A percentile compares a stretch with the other conserved stretches of the same genome.
Conservation (phyloP, 2,329 filamentous ascomycete genomes). For the Fusarium guadeloupense region DNA sequence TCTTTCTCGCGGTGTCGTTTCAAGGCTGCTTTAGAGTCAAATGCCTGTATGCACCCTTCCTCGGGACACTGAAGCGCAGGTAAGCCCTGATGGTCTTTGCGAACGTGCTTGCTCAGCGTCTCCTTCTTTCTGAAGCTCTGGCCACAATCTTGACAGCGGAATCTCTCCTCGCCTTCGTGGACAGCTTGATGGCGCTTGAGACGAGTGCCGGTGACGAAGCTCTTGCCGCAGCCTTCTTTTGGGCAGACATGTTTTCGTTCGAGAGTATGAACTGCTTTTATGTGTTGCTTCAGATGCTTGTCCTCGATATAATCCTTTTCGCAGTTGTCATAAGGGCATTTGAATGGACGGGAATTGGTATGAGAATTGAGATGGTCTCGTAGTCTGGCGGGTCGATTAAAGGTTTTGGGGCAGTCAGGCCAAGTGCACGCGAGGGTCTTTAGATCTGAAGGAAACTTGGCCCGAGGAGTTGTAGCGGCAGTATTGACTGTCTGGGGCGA, state of each 20-base stretch:
- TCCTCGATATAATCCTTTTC: constrained; percentile 86
- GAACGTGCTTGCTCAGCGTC: constrained; percentile 84
- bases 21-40: constrained; percentile 77
- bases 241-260: constrained; percentile 76
- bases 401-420: constrained; percentile 80
- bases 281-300: constrained; percentile 85
- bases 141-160: constrained; percentile 77
- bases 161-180: constrained; percentile 78
- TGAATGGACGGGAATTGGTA: constrained; percentile 83
- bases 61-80: constrained; percentile 77
- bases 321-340: constrained; percentile 75
- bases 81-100: constrained; percentile 75
- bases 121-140: constrained; percentile 88
- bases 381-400: constrained; percentile 85
- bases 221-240: constrained; percentile 78
- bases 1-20: constrained; percentile 75
- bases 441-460: constrained; percentile 72
- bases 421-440: constrained; percentile 83
- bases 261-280: constrained; percentile 81
- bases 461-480: constrained; percentile 53
- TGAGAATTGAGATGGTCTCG: constrained; percentile 85
- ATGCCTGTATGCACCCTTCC: constrained; percentile 70
- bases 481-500: constrained; percentile 46
- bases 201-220: constrained; percentile 81
- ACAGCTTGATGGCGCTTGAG: constrained; percentile 80